Percentiles rank a stretch among this genome's conserved stretches.
phyloP scores from a whole-genome alignment of 2,329 filamentous ascomycete genomes.

The Ophiostoma sp. region DNA sequence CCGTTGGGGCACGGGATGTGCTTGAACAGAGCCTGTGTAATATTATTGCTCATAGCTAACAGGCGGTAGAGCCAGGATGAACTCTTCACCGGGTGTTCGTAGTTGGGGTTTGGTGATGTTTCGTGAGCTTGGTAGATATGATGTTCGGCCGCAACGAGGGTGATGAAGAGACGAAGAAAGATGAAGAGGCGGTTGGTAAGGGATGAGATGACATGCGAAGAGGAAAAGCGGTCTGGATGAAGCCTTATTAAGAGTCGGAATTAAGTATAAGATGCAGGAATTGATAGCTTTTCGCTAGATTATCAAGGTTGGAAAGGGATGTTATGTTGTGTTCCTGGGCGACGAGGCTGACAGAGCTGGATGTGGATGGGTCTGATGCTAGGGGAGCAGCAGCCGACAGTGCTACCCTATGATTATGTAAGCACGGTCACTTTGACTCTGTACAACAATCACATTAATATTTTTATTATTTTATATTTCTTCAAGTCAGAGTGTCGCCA shows the following conservation, averaged over 20 bases:
- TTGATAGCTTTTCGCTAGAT: not conserved
- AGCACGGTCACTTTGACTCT: not conserved
- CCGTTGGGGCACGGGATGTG: slow-evolving; percentile 30
- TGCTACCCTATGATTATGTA: not conserved
- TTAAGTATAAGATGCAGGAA: not conserved
- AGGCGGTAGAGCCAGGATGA: not conserved
- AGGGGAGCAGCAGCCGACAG: slow-evolving; percentile 2
- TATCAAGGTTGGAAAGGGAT: not conserved
- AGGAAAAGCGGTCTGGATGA: not conserved
- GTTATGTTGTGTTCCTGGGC: not conserved
- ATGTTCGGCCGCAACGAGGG: not conserved
- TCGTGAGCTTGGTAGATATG: not conserved
- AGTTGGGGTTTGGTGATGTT: not conserved
- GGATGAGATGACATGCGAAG: not conserved
- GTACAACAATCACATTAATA: not conserved
- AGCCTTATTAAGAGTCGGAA: not conserved
- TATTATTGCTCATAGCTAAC: slow-evolving; percentile 20
- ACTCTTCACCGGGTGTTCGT: not conserved
- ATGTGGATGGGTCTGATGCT: slow-evolving; percentile 2
- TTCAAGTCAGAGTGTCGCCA: not conserved
- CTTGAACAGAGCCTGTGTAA: slow-evolving; percentile 25
- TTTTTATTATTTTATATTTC: not conserved
- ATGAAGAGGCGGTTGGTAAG: not conserved
- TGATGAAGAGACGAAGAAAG: not conserved
- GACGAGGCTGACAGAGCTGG: slow-evolving; percentile 8